Evolutionary conservation across 2,329 filamentous ascomycete genomes (phyloP).

Genomic region (Coccinonectria pachysandricola): DNA sequence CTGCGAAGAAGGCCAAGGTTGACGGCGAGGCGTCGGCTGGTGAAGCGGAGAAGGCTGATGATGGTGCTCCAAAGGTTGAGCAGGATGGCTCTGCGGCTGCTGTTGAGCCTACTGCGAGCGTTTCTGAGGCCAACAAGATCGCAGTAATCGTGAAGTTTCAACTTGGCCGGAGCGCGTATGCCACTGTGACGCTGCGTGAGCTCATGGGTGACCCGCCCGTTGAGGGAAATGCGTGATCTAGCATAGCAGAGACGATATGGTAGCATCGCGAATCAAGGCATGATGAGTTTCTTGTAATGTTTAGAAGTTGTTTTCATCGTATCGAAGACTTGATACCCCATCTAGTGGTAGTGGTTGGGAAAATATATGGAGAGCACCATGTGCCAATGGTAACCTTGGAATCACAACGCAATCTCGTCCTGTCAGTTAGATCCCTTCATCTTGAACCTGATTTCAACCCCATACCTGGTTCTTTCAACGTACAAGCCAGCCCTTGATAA

Average conservation of each 20-base stretch:
- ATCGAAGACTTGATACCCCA: conserved; percentile 15
- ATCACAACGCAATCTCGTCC: conserved; percentile 10
- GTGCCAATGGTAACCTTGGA: conserved; percentile 8
- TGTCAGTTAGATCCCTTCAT: conserved; percentile 5
- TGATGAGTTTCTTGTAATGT: no score
- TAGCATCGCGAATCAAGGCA: no score
- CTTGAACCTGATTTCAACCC: no score
- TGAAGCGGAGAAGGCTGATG: conserved; percentile 8
- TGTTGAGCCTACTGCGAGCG: conserved; percentile 3
- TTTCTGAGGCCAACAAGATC: conserved; percentile 31
- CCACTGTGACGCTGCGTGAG: conserved; percentile 73
- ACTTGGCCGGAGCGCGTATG: conserved; percentile 70
- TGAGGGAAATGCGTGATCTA: no score
- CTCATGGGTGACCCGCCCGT: conserved; percentile 49
- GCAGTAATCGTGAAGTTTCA: conserved; percentile 66
- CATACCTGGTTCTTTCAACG: no score
- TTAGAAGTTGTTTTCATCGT: no score
- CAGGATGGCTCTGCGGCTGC: conserved; percentile 4
- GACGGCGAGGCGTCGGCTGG: conserved; percentile 7
- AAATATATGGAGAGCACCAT: conserved; percentile 11
- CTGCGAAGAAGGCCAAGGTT: conserved; percentile 18
- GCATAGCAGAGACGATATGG: no score
- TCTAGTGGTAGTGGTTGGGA: conserved; percentile 13
- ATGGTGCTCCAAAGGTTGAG: conserved; percentile 1
- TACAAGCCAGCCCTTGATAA: no score